Evolutionary conservation across 2,329 filamentous ascomycete species (phyloP), one percentile per base, ranked within the genome.

Genomic region (Thielaviopsis musarum): DNA sequence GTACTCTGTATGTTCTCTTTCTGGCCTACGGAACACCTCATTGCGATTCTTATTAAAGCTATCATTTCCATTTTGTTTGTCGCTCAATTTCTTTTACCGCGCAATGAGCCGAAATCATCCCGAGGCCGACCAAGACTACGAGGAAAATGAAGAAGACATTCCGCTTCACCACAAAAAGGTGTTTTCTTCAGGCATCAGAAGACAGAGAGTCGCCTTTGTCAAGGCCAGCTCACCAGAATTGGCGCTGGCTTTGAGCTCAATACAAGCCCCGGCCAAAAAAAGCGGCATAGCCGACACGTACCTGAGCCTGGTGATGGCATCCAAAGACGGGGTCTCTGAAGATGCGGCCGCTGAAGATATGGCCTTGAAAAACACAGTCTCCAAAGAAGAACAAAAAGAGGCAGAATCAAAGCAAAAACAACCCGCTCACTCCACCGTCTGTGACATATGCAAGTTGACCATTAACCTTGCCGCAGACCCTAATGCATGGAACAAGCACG

Each of bases 271-370:
- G 55, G 51, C 19, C 52, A n/a, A 57, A 34, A 34, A 24, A 28
- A 24, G 49, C 58, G 19, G 24, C 38, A 45, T 61, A 12, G 26
- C 62, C 3, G 81, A 87, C 59, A 70, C 81, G 53, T 88, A 89
- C 65, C 76, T 87, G 26, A 80, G 77, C 62, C 76, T 88, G 61
- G 85, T 88, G 21, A 71, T 87, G n/a, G 74, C 75, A 0, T 41
- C 34, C 34, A 12, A 12, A 12, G 34, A 12, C 9, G 15, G 9
- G 34, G 10, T 12, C 34, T 4, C 34, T 9, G 34, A 41, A 41
- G 10, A 12, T 12, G 15, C 34, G n/a, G n/a, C n/a, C n/a, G n/a
- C n/a, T n/a, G n/a, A n/a, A n/a, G n/a, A n/a, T n/a, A n/a, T n/a
- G n/a, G n/a, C n/a, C n/a, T n/a, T n/a, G n/a, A n/a, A n/a, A n/a